phyloP scores from a whole-genome alignment of 768 basidiomycete genomes.

The Calvatia gigantea region DNA sequence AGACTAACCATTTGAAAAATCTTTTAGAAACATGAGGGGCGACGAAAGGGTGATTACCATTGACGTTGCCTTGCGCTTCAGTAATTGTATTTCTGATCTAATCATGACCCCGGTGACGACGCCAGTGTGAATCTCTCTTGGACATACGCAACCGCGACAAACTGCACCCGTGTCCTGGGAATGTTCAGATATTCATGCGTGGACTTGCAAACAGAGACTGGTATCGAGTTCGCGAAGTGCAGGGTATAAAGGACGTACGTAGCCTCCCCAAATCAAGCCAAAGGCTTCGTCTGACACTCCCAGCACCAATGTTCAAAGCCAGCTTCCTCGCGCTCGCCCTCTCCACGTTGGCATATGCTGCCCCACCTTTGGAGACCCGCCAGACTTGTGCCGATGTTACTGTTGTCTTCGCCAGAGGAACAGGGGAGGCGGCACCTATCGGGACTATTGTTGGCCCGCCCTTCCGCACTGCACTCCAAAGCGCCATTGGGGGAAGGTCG shows the following conservation, averaged over 20 bases:
- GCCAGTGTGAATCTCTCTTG: too few relatives aligned
- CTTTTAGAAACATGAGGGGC: background rate
- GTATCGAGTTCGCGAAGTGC: background rate
- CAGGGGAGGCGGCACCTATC: slow-evolving; percentile 28
- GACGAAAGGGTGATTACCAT: background rate
- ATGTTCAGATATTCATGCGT: background rate
- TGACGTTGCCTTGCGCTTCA: background rate
- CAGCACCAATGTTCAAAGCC: slow-evolving; percentile 15
- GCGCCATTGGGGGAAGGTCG: slow-evolving; percentile 24
- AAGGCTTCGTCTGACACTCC: background rate
- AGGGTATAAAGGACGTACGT: background rate
- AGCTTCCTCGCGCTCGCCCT: slow-evolving; percentile 16
- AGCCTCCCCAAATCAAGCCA: background rate
- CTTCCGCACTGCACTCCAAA: slow-evolving; percentile 26
- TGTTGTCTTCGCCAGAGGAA: slow-evolving; percentile 37
- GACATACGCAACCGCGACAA: background rate
- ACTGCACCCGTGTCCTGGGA: slow-evolving; percentile 7
- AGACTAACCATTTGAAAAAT: background rate
- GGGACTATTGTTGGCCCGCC: slow-evolving; percentile 35
- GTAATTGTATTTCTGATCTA: background rate
- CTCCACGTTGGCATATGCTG: slow-evolving; percentile 21
- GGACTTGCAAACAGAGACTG: background rate
- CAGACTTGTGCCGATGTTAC: slow-evolving; percentile 28
- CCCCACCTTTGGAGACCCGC: slow-evolving; percentile 11
- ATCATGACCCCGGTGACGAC: background rate